Base-by-base conservation (phyloP, 306 rosid species). In the Fragaria ananassa region DNA sequence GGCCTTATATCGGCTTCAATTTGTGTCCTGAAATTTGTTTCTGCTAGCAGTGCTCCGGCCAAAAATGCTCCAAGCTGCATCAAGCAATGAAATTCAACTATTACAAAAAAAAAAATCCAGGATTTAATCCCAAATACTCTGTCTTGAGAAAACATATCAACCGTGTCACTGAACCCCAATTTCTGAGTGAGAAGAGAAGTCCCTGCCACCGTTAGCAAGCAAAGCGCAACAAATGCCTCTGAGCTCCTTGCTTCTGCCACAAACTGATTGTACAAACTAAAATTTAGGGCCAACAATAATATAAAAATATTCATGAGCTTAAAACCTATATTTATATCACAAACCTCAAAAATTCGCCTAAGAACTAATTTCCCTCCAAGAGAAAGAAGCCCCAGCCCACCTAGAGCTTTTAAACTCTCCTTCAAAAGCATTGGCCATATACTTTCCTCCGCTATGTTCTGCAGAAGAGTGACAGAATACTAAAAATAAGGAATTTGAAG, bases 1-100 rank as follows among this genome's bases (percentile, higher is more conserved):
- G 99, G 99, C 85, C 97, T 87, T 86, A 96, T 96, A 85, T 96
- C 98, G 68, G 99, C 99, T 92, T 96, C 99, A 89, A 96, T 96
- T 85, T 96, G 99, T 44, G 98, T 96, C 86, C 99, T 87, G 83
- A 92, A 95, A 80, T 96, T 96, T 61, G 99, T 96, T 90, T 96
- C 99, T 21, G 99, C 99, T 79, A 96, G 88, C 74, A 96, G 76
- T 49, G 99, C 99, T 81, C 99, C 99, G 50, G 96, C 99, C 85
- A 96, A 87, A 88, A 95, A 96, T 63, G 99, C 99, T 85, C 99
- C 99, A 75, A 96, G 99, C 99, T 96, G 92, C 79, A 84, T 65
- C 42, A 74, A 72, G 80, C 71, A 74, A 79, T 69, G 74, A 42
- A 72, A 77, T 68, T 63, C 51, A 67, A 72, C 53, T 81, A 81